Evolutionary conservation across 345 rosid species (phyloP), one percentile per base, ranked within the genome.

Genomic region (Acer saccharum): DNA sequence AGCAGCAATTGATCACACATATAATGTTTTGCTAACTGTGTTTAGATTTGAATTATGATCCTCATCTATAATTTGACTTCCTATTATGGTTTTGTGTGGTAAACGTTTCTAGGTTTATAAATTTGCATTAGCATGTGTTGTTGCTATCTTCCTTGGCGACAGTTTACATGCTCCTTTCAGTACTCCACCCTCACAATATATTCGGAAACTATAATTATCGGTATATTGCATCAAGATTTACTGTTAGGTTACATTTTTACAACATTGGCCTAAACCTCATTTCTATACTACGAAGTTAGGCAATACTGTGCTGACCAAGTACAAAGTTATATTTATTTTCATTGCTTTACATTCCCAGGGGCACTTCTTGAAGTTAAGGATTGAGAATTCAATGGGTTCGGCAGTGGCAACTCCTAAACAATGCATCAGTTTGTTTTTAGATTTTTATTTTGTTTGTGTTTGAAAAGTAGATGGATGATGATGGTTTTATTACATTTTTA

Each of bases 351-450:
- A n/a, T n/a, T n/a, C n/a, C n/a, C n/a, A n/a, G n/a, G n/a, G n/a
- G n/a, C n/a, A 43, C 78, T 93, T 93, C 82, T 94, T 86, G 82
- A 95, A 92, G 78, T 81, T 90, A 68, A 87, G 92, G 81, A 88
- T 90, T 29, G 98, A 95, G 86, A 95, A 84, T 75, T 93, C 98
- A 52, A 93, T 95, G 99, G 78, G 91, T 70, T 85, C 94, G 48
- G 87, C 96, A n/a, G n/a, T n/a, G n/a, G n/a, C n/a, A n/a, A n/a
- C n/a, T n/a, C n/a, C n/a, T n/a, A n/a, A n/a, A n/a, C n/a, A n/a
- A n/a, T n/a, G n/a, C n/a, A n/a, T n/a, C n/a, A n/a, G n/a, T n/a
- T n/a, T n/a, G n/a, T n/a, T n/a, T n/a, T n/a, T n/a, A n/a, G n/a
- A n/a, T n/a, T n/a, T n/a, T n/a, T n/a, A n/a, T n/a, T n/a, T n/a